Percentiles rank a stretch among this genome's conserved stretches.
Conservation (phyloP, 164 flowering plant species). For the Sedum album region DNA sequence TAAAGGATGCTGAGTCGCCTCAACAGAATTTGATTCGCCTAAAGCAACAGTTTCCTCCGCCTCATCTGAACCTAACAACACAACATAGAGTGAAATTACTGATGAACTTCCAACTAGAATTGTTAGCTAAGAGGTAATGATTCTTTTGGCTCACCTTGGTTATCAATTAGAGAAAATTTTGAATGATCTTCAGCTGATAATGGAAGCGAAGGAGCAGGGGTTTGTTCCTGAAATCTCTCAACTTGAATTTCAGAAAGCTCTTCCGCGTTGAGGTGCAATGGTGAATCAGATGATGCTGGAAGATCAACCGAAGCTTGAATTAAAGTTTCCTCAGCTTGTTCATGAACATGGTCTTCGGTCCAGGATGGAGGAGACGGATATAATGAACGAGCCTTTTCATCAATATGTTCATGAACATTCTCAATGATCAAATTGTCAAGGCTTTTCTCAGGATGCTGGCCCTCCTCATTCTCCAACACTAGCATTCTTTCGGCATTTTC, state of each 20-base stretch:
- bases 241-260: neutral
- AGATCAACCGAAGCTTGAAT: neutral
- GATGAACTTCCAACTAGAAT: neutral
- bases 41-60: neutral
- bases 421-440: neutral
- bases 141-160: neutral
- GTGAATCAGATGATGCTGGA: neutral
- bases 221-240: neutral
- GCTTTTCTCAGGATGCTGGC: neutral
- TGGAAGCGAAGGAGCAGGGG: neutral
- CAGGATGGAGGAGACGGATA: neutral
- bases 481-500: neutral
- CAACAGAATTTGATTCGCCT: neutral
- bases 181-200: neutral
- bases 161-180: neutral
- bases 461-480: neutral
- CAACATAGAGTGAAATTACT: neutral
- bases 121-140: neutral
- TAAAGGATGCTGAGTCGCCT: neutral
- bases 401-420: neutral
- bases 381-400: neutral
- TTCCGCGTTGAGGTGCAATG: neutral
- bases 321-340: neutral
- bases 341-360: neutral
- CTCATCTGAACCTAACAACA: neutral